Evolutionary conservation across 495 filamentous ascomycete genomes (phyloP).

Genomic region (Aspergillus panamensis): DNA sequence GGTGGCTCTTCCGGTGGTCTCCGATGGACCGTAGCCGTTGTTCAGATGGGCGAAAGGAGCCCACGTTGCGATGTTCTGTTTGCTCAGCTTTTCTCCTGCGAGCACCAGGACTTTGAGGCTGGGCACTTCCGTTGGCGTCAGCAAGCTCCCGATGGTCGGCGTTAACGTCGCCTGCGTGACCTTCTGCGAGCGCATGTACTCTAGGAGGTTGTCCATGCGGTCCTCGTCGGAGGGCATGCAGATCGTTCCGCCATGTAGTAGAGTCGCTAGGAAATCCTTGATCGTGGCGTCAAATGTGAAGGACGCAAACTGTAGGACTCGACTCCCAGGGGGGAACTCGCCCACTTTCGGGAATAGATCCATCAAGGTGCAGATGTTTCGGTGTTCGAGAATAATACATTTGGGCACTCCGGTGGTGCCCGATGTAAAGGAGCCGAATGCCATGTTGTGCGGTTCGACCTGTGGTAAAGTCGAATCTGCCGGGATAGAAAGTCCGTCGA

Average conservation of each 20-base stretch:
- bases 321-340: constrained; percentile 7
- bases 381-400: not conserved
- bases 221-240: not conserved
- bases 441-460: constrained; percentile 1
- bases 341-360: not conserved
- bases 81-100: constrained; percentile 43
- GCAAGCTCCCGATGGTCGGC: constrained; percentile 35
- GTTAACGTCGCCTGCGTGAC: constrained; percentile 39
- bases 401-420: constrained; percentile 79
- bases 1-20: constrained; percentile 27
- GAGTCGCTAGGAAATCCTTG: not conserved
- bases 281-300: constrained; percentile 50
- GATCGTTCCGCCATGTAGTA: not conserved
- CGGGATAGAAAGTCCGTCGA: not conserved
- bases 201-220: not conserved
- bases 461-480: not conserved
- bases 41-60: constrained; percentile 39
- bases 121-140: constrained; percentile 36
- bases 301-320: constrained; percentile 55
- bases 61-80: constrained; percentile 43
- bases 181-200: not conserved
- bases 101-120: constrained; percentile 32
- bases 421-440: constrained; percentile 61
- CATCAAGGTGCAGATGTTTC: constrained; percentile 5
- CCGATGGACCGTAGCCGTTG: constrained; percentile 56